A percentile compares a stretch with the other conserved stretches of the same genome.
Evolutionary conservation across 1,284 basidiomycete genomes (phyloP).

Genomic region (Schizophyllum commune): DNA sequence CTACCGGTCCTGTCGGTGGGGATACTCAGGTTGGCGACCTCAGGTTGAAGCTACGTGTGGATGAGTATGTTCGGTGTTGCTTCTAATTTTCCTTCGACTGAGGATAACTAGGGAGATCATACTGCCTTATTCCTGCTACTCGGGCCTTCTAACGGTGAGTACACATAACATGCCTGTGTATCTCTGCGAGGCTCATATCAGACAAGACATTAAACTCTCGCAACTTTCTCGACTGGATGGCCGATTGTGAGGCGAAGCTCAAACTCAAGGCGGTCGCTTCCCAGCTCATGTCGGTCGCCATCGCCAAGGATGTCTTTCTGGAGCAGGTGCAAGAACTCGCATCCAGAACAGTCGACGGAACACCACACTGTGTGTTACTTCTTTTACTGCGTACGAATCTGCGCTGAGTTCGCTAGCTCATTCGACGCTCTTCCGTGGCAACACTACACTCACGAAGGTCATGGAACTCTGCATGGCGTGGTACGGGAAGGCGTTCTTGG

Average conservation of each 20-base stretch:
- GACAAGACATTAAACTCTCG: conserved; percentile 53
- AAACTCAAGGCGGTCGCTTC: conserved; percentile 53
- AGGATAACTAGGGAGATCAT: conserved; percentile 56
- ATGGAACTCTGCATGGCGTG: conserved; percentile 72
- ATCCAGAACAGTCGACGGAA: conserved; percentile 58
- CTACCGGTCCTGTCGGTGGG: conserved; percentile 35
- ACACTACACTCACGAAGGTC: conserved; percentile 73
- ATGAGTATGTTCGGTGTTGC: conserved; percentile 48
- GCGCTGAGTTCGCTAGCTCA: conserved; percentile 33
- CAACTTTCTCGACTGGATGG: conserved; percentile 69
- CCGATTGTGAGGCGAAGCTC: conserved; percentile 58
- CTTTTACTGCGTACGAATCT: conserved; percentile 5
- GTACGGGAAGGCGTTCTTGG: conserved; percentile 70
- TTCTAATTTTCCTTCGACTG: conserved; percentile 9
- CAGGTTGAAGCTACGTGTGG: conserved; percentile 59
- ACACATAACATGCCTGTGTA: conserved; percentile 1
- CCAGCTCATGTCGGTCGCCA: conserved; percentile 60
- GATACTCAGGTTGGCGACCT: conserved; percentile 67
- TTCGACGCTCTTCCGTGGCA: conserved; percentile 70
- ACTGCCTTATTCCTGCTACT: conserved; percentile 54
- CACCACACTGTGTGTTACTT: conserved; percentile 43
- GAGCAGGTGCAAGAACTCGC: conserved; percentile 61
- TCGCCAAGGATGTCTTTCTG: conserved; percentile 55
- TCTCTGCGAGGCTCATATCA: conserved; percentile 4
- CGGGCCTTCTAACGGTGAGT: conserved; percentile 44